Percentiles rank a stretch among this genome's conserved stretches.
These are phyloP conservation scores for Cercospora sp. DNA, from an alignment of 2,329 filamentous ascomycete species.

Conservation along the genomic window DNA sequence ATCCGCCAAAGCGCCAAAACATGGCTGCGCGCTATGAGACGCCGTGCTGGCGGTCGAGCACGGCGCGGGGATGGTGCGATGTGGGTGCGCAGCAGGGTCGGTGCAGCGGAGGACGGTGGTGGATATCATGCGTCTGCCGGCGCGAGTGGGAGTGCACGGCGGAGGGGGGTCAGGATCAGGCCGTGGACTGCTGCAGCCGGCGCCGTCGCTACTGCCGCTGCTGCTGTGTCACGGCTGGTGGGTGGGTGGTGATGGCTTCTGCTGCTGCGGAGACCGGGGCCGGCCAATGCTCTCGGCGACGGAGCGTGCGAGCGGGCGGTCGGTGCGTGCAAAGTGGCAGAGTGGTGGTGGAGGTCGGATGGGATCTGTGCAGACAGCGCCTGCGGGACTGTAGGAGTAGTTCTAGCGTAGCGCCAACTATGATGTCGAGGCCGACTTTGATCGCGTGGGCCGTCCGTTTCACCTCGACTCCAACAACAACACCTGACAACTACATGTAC, in stretches of 20 bases:
- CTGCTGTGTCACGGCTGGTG: constrained; percentile 10
- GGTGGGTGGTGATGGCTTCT: not conserved
- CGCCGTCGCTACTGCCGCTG: constrained; percentile 4
- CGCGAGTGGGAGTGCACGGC: constrained; percentile 5
- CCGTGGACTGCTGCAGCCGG: constrained; percentile 6
- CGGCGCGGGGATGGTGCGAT: constrained; percentile 7
- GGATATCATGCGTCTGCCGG: constrained; percentile 24
- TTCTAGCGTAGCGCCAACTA: not conserved
- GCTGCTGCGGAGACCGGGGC: not conserved
- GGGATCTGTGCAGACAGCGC: not conserved
- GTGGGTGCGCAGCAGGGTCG: constrained; percentile 13
- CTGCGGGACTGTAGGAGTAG: not conserved
- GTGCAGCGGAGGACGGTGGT: constrained; percentile 3
- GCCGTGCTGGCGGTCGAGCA: constrained; percentile 17
- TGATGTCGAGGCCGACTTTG: not conserved
- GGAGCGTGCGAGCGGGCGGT: constrained; percentile 1
- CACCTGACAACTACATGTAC: not conserved
- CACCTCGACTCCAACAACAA: not conserved
- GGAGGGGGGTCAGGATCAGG: not conserved
- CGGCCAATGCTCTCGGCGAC: constrained; percentile 1
- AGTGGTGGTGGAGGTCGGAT: not conserved
- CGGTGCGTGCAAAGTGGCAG: not conserved
- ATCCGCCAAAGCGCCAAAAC: constrained; percentile 99
- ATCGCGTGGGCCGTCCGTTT: constrained; percentile 1
- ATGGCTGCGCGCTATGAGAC: constrained; percentile 60